Evolutionary conservation across 495 filamentous ascomycete genomes (phyloP).

Genomic region (Parathielavia hyrcaniae): DNA sequence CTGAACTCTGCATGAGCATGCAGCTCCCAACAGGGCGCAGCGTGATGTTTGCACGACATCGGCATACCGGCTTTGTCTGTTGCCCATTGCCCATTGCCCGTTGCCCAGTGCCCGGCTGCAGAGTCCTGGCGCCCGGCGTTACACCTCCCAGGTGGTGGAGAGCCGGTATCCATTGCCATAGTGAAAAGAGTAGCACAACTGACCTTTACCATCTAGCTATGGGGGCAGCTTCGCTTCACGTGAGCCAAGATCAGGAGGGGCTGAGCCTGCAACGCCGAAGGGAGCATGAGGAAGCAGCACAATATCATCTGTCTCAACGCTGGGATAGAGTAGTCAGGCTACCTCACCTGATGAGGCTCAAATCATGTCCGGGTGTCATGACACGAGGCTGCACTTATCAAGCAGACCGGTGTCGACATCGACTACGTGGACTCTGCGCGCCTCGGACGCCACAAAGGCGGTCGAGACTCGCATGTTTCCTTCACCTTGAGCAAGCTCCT

Average conservation of each 20-base stretch:
- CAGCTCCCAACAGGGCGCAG: neutral
- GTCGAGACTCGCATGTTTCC: neutral
- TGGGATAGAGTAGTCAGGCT: neutral
- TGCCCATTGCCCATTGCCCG: neutral
- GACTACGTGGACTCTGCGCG: neutral
- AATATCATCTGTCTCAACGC: neutral
- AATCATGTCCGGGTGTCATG: neutral
- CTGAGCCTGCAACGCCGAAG: neutral
- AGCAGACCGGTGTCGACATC: neutral
- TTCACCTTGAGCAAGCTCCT: neutral
- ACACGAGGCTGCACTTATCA: neutral
- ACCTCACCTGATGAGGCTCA: neutral
- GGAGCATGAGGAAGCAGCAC: neutral
- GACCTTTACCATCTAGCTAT: neutral
- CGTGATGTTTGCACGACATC: neutral
- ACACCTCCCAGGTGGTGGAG: neutral
- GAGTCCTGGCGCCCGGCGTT: neutral
- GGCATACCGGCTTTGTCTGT: neutral
- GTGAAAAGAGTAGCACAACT: neutral
- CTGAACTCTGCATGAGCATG: neutral
- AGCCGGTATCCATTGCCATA: neutral
- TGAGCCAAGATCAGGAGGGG: neutral
- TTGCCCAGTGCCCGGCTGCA: constrained; percentile 5
- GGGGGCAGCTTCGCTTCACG: neutral
- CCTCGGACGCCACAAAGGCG: constrained; percentile 1